phyloP scores from a whole-genome alignment of 2,329 filamentous ascomycete genomes.

The Ophiocordyceps sinensis region DNA sequence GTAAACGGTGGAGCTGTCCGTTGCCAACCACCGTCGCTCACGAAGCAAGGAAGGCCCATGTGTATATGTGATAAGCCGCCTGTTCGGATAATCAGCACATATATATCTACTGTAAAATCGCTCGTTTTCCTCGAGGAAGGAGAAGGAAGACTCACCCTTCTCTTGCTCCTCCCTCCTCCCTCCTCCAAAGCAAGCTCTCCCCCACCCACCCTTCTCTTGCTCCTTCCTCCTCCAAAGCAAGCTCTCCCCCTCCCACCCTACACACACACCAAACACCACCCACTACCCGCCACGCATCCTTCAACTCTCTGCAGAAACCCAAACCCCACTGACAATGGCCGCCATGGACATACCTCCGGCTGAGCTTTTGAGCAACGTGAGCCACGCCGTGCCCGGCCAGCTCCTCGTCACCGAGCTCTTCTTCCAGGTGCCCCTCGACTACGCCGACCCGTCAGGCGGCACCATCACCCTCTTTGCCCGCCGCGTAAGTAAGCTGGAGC shows the following conservation, averaged over 20 bases:
- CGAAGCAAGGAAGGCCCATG: too few relatives aligned
- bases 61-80: too few relatives aligned
- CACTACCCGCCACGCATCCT: not conserved
- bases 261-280: not conserved
- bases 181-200: too few relatives aligned
- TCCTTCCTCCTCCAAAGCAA: not conserved
- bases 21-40: too few relatives aligned
- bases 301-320: not conserved
- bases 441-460: constrained; percentile 44
- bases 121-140: too few relatives aligned
- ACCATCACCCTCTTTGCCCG: constrained; percentile 66
- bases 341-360: constrained; percentile 18
- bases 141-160: too few relatives aligned
- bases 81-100: too few relatives aligned
- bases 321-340: not conserved
- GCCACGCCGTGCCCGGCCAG: constrained; percentile 41
- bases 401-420: constrained; percentile 67
- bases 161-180: too few relatives aligned
- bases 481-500: constrained; percentile 52
- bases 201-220: too few relatives aligned
- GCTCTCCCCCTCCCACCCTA: too few relatives aligned
- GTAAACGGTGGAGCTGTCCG: too few relatives aligned
- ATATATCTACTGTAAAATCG: not conserved
- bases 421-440: constrained; percentile 77
- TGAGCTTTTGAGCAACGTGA: constrained; percentile 24